Conservation (phyloP, 2,329 filamentous ascomycete genomes). For the Talaromyces sp. region DNA sequence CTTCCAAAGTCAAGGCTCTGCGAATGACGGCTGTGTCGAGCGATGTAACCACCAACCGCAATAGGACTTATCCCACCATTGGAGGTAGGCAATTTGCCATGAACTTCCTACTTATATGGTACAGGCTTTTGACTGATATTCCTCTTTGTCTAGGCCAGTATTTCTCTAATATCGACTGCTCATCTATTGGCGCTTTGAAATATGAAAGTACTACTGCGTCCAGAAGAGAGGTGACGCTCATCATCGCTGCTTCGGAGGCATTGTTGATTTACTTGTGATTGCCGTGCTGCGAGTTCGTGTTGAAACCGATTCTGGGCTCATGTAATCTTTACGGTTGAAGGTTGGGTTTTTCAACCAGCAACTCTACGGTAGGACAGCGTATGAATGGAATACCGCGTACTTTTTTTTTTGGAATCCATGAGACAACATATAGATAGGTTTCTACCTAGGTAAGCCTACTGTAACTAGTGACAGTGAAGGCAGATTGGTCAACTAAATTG, state of each 20-base stretch:
- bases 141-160: neutral
- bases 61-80: conserved; percentile 1
- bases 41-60: neutral
- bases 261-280: conserved; percentile 9
- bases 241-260: conserved; percentile 1
- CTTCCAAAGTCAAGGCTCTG: conserved; percentile 1
- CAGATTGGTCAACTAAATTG: no score
- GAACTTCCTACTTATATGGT: neutral
- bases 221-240: neutral
- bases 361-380: no score
- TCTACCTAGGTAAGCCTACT: no score
- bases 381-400: no score
- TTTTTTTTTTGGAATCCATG: no score
- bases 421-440: no score
- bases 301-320: no score
- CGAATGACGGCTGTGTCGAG: neutral
- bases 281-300: no score
- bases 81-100: neutral
- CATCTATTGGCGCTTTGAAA: neutral
- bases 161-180: conserved; percentile 6
- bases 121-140: neutral
- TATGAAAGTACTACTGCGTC: neutral
- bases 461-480: no score
- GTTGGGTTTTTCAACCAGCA: no score
- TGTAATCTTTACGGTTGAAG: no score